Evolutionary conservation across 164 flowering plant genomes (phyloP).

Genomic region (Piper betle): DNA sequence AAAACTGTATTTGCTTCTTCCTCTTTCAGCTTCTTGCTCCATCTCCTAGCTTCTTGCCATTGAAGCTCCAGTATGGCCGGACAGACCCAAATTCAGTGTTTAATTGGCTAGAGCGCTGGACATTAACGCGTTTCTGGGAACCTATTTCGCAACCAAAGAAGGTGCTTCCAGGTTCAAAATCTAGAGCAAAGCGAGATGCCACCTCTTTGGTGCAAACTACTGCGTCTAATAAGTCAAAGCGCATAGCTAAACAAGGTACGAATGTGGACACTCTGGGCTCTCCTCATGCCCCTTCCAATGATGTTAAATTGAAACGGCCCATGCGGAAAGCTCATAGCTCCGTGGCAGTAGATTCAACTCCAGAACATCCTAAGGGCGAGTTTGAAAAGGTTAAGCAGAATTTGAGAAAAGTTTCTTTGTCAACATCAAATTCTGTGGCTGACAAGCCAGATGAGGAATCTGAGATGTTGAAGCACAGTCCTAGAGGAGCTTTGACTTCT

Average conservation of each 20-base stretch:
- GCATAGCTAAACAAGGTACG: constrained; percentile 31
- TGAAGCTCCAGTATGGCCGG: constrained; percentile 43
- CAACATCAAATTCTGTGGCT: constrained; percentile 21
- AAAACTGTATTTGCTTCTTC: constrained; percentile 2
- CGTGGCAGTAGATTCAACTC: constrained; percentile 22
- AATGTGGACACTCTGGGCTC: constrained; percentile 26
- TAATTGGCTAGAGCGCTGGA: constrained; percentile 88
- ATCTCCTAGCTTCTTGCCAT: constrained; percentile 43
- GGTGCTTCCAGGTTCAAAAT: constrained; percentile 15
- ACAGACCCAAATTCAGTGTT: constrained; percentile 58
- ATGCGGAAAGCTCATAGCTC: constrained; percentile 32
- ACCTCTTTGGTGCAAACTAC: constrained; percentile 15
- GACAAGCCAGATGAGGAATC: constrained; percentile 27
- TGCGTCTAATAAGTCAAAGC: constrained; percentile 33
- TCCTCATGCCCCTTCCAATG: constrained; percentile 27
- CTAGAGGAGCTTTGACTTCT: constrained; percentile 16
- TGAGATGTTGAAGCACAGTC: constrained; percentile 35
- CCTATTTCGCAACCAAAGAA: constrained; percentile 32
- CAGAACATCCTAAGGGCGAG: constrained; percentile 52
- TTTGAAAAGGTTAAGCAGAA: constrained; percentile 62
- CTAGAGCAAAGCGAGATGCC: constrained; percentile 26
- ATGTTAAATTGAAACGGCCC: constrained; percentile 46
- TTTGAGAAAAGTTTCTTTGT: constrained; percentile 49
- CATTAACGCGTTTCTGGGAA: constrained; percentile 41
- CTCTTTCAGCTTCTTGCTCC: constrained; percentile 50